phyloP scores from a whole-genome alignment of 2,329 filamentous ascomycete species.

The Cytospora leucostoma region DNA sequence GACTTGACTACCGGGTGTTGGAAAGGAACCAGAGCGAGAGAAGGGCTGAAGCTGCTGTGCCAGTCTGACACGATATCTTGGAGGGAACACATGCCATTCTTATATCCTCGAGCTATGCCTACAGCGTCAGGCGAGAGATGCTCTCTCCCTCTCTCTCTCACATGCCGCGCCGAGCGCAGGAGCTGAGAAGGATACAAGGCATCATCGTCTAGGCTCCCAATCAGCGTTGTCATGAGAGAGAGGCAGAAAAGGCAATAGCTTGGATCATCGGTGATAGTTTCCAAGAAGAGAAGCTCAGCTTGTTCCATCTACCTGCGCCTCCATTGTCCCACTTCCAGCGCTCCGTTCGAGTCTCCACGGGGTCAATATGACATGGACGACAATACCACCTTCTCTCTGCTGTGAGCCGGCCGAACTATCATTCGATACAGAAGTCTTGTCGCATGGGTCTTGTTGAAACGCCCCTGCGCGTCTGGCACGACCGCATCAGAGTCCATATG shows the following conservation, averaged over 20 bases:
- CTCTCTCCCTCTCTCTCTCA: too few relatives aligned
- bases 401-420: not conserved
- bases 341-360: not conserved
- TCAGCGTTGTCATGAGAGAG: not conserved
- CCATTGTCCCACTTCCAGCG: slow-evolving; percentile 2
- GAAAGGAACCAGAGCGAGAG: slow-evolving; percentile 1
- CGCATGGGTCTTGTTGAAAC: not conserved
- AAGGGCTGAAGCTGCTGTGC: slow-evolving; percentile 21
- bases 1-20: not conserved
- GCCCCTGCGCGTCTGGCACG: not conserved
- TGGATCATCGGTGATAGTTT: not conserved
- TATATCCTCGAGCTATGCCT: slow-evolving; percentile 10
- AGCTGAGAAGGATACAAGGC: slow-evolving; percentile 1
- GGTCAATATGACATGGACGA: not conserved
- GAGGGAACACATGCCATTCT: not conserved
- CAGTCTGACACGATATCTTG: not conserved
- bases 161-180: not conserved
- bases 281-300: slow-evolving; percentile 10
- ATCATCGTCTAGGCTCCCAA: slow-evolving; percentile 11
- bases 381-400: slow-evolving; percentile 11
- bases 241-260: not conserved
- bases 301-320: not conserved
- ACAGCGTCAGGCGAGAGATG: not conserved
- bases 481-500: not conserved
- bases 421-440: too few relatives aligned